A percentile compares a stretch with the other conserved stretches of the same genome.
Evolutionary conservation across 371 early-diverging fungal species (phyloP).

Genomic region (Paraphysoderma sedebokerense): DNA sequence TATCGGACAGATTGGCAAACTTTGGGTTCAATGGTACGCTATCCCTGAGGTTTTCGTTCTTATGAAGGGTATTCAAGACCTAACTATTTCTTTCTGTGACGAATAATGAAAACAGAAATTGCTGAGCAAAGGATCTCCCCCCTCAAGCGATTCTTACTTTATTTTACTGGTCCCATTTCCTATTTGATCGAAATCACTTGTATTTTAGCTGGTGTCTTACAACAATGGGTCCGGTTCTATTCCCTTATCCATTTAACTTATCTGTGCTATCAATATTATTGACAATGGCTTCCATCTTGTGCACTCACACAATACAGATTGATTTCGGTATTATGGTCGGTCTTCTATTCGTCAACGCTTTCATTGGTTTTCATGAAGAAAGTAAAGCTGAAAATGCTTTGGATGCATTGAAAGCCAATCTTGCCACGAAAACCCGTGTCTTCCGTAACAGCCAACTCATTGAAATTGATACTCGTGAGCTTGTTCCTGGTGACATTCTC

Average conservation of each 20-base stretch:
- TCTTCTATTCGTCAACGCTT: slow-evolving; percentile 69
- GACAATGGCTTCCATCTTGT: not conserved
- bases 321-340: slow-evolving; percentile 74
- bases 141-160: slow-evolving; percentile 67
- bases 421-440: slow-evolving; percentile 62
- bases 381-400: slow-evolving; percentile 78
- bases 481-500: slow-evolving; percentile 80
- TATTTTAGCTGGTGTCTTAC: slow-evolving; percentile 27
- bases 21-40: slow-evolving; percentile 18
- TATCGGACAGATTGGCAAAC: slow-evolving; percentile 8
- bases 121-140: slow-evolving; percentile 67
- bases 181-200: slow-evolving; percentile 67
- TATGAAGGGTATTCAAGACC: too few relatives aligned
- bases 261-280: not conserved
- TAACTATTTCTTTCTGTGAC: slow-evolving; percentile 1
- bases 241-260: not conserved
- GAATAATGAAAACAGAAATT: slow-evolving; percentile 18
- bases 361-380: slow-evolving; percentile 79
- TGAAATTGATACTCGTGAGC: slow-evolving; percentile 57
- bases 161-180: slow-evolving; percentile 78
- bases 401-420: slow-evolving; percentile 72
- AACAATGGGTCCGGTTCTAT: slow-evolving; percentile 26
- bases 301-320: slow-evolving; percentile 48
- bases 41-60: too few relatives aligned
- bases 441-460: slow-evolving; percentile 61